Percentiles rank a stretch among this genome's conserved stretches.
Conservation (phyloP, 495 filamentous ascomycete genomes). For the Neurospora pannonica region DNA sequence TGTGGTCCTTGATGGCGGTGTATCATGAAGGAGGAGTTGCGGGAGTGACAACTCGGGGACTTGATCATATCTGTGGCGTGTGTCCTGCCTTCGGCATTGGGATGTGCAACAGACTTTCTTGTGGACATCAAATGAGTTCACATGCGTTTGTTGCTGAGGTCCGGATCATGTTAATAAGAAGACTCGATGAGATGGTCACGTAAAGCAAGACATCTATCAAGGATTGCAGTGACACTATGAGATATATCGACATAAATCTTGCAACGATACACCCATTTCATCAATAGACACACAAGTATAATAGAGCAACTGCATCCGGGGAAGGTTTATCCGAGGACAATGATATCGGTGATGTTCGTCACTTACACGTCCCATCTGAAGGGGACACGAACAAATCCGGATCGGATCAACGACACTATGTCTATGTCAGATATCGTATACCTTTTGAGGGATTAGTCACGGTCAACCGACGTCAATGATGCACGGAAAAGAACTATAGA, state of each 20-base stretch:
- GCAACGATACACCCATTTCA: not conserved
- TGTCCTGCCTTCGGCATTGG: accelerated
- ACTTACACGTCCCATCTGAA: not conserved
- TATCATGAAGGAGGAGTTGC: not conserved
- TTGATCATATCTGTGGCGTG: not conserved
- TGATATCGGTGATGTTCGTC: not conserved
- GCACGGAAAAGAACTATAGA: not conserved
- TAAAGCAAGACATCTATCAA: not conserved
- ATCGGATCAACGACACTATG: not conserved
- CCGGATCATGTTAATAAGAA: not conserved
- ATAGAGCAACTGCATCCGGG: not conserved
- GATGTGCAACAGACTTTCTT: not conserved
- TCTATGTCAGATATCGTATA: not conserved
- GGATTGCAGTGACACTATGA: not conserved
- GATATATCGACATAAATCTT: not conserved
- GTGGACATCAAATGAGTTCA: not conserved
- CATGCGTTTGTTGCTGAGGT: not conserved
- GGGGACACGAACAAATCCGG: not conserved
- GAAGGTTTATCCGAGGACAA: not conserved
- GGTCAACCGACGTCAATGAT: not conserved
- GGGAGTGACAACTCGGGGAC: not conserved
- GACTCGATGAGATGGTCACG: not conserved
- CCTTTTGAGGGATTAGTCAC: not conserved
- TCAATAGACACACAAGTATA: not conserved
- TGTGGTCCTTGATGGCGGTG: not conserved